phyloP scores from a whole-genome alignment of 768 basidiomycete genomes.

The Russula earlei region DNA sequence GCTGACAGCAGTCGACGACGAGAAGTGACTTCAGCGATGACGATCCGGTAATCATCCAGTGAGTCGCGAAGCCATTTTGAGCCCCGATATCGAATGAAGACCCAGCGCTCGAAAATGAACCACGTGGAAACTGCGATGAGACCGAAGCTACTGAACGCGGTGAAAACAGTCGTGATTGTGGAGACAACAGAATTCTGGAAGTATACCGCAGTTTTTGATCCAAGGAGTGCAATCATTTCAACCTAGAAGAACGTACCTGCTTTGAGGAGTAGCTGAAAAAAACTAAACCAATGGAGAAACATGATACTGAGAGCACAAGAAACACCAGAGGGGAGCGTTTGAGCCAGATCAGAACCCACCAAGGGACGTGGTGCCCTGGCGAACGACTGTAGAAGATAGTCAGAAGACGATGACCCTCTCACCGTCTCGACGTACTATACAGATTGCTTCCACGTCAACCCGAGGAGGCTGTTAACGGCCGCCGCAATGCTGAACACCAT shows the following conservation, averaged over 20 bases:
- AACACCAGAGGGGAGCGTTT: slow-evolving; percentile 77
- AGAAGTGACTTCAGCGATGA: slow-evolving; percentile 18
- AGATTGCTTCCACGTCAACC: slow-evolving; percentile 71
- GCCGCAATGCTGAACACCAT: slow-evolving; percentile 74
- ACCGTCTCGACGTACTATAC: slow-evolving; percentile 48
- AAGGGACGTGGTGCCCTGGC: slow-evolving; percentile 65
- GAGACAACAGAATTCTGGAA: slow-evolving; percentile 49
- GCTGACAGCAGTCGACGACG: slow-evolving; percentile 5
- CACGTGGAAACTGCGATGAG: slow-evolving; percentile 61
- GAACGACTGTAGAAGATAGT: slow-evolving; percentile 44
- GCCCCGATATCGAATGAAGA: slow-evolving; percentile 52
- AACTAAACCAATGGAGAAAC: slow-evolving; percentile 74
- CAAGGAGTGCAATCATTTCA: not conserved
- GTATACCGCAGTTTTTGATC: not conserved
- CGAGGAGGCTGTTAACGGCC: slow-evolving; percentile 68
- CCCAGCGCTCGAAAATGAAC: slow-evolving; percentile 64
- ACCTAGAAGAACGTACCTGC: slow-evolving; percentile 38
- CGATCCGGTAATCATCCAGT: slow-evolving; percentile 31
- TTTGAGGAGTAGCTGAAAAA: slow-evolving; percentile 66
- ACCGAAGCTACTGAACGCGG: slow-evolving; percentile 62
- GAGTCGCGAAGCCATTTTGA: slow-evolving; percentile 63
- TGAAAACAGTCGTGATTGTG: slow-evolving; percentile 68
- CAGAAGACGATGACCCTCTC: slow-evolving; percentile 24
- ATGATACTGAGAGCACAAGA: slow-evolving; percentile 74
- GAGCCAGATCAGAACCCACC: slow-evolving; percentile 85